These are phyloP conservation scores for Zygoascus meyerae DNA, from an alignment of 1,139 yeast species.

Conservation along the genomic window DNA sequence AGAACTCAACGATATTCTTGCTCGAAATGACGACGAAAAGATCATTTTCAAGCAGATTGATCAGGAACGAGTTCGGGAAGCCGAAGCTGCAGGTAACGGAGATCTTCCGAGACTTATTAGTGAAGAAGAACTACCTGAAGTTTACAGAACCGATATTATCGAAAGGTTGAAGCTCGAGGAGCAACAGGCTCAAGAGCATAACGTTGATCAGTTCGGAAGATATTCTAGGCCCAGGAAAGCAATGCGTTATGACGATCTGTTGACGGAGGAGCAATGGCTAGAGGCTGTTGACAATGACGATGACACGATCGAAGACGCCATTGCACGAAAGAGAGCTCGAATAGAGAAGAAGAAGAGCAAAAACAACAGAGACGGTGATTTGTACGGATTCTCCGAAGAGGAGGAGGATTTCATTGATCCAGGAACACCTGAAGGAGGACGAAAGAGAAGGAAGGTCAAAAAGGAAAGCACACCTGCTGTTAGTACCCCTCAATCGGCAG, in stretches of 20 bases:
- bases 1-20: slow-evolving; percentile 84
- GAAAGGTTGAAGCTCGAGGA: slow-evolving; percentile 3
- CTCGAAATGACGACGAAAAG: slow-evolving; percentile 74
- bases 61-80: slow-evolving; percentile 48
- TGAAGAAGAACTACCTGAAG: slow-evolving; percentile 68
- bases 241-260: slow-evolving; percentile 83
- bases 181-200: slow-evolving; percentile 30
- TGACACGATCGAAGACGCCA: slow-evolving; percentile 62
- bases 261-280: slow-evolving; percentile 93
- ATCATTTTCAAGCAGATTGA: slow-evolving; percentile 63
- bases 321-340: slow-evolving; percentile 53
- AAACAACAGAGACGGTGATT: slow-evolving; percentile 2
- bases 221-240: slow-evolving; percentile 78
- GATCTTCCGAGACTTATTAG: slow-evolving; percentile 45
- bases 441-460: slow-evolving; percentile 18
- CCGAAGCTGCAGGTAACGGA: slow-evolving; percentile 39
- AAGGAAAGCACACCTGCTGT: slow-evolving; percentile 11
- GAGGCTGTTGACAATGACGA: slow-evolving; percentile 68
- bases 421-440: not conserved
- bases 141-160: slow-evolving; percentile 68
- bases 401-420: slow-evolving; percentile 17
- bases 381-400: slow-evolving; percentile 7
- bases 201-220: slow-evolving; percentile 49
- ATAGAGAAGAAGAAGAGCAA: slow-evolving; percentile 16
- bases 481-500: slow-evolving; percentile 11